Percentiles rank a stretch among this genome's conserved stretches.
phyloP scores from a whole-genome alignment of 306 rosid genomes.

The Malus orientalis region DNA sequence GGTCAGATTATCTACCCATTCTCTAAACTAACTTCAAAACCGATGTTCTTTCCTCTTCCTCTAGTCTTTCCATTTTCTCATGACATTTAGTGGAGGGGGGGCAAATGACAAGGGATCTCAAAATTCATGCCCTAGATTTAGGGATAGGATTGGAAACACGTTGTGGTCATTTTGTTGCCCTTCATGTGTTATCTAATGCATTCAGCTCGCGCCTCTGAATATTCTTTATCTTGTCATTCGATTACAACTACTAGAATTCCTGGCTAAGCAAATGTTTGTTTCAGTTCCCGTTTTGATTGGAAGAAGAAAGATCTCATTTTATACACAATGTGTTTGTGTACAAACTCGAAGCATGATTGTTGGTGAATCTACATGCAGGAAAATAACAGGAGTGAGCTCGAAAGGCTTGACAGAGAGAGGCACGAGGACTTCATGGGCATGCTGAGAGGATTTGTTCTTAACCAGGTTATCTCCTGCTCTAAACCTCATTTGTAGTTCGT shows the following conservation, averaged over 20 bases:
- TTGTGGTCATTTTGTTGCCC: neutral
- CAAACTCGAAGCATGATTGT: neutral
- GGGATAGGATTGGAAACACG: neutral
- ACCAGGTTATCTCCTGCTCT: conserved; percentile 22
- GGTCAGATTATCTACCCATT: neutral
- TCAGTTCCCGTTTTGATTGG: neutral
- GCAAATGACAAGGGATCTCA: neutral
- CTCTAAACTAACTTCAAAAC: neutral
- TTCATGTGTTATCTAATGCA: neutral
- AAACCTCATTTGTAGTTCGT: neutral
- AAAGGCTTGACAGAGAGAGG: conserved; percentile 78
- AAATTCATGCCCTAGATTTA: neutral
- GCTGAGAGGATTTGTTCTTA: conserved; percentile 73
- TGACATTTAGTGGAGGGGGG: neutral
- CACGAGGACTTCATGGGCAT: conserved; percentile 61
- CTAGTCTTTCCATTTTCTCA: neutral
- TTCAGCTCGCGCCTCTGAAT: neutral
- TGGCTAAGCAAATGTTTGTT: neutral
- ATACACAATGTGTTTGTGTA: neutral
- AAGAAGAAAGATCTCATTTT: neutral
- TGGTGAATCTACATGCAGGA: conserved; percentile 45
- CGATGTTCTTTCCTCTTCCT: neutral
- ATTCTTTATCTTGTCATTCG: neutral
- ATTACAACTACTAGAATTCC: neutral
- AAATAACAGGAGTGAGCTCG: conserved; percentile 75